These are phyloP conservation scores for Diaporthe helianthi DNA, from an alignment of 2,329 filamentous ascomycete species.

Conservation along the genomic window DNA sequence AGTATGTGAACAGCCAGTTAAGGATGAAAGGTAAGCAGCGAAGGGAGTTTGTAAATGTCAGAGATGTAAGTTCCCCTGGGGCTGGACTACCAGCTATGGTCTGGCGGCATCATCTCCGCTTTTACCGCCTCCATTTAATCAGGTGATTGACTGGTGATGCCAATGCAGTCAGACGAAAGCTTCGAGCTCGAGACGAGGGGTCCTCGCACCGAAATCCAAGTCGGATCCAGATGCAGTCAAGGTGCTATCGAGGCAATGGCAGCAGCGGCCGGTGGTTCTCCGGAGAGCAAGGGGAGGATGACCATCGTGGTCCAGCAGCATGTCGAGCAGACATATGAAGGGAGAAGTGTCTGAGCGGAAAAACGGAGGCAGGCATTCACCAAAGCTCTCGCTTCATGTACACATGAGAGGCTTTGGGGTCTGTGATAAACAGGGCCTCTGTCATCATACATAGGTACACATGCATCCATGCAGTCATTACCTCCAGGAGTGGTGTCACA, in stretches of 20 bases:
- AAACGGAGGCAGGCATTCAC: neutral
- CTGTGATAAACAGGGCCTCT: neutral
- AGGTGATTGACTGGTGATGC: neutral
- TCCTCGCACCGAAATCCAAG: conserved; percentile 23
- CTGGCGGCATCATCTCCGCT: neutral
- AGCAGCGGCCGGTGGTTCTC: neutral
- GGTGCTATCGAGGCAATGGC: neutral
- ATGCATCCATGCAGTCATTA: too few relatives aligned
- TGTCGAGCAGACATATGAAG: conserved; percentile 16
- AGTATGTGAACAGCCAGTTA: conserved; percentile 8
- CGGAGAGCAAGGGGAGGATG: neutral
- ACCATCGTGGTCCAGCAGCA: conserved; percentile 12
- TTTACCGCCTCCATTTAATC: neutral
- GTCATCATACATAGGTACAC: neutral
- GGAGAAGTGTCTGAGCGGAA: neutral
- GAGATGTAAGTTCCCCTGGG: conserved; percentile 16
- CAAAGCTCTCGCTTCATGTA: neutral
- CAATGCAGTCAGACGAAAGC: conserved; percentile 32
- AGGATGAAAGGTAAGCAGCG: conserved; percentile 20
- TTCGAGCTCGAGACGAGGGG: conserved; percentile 30
- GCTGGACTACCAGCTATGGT: neutral
- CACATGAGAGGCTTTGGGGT: neutral
- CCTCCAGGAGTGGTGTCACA: neutral
- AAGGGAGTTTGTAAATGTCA: conserved; percentile 33
- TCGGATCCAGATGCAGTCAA: conserved; percentile 18